Evolutionary conservation across 2,329 filamentous ascomycete species (phyloP).

Genomic region (Colletotrichum lentis): DNA sequence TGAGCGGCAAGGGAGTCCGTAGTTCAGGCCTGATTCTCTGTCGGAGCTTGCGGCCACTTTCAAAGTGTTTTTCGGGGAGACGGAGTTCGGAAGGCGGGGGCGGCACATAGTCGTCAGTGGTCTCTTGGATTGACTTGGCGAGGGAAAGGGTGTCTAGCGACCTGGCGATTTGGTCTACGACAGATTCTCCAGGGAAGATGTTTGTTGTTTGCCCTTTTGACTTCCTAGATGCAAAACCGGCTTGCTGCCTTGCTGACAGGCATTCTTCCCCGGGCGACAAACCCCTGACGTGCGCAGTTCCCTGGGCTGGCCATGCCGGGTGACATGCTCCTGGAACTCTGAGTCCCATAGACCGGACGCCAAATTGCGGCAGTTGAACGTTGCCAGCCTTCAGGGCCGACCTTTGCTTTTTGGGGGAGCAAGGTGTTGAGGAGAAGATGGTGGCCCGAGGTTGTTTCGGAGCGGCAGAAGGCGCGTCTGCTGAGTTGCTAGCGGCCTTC

Average conservation of each 20-base stretch:
- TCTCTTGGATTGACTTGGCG: conserved; percentile 46
- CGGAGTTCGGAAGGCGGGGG: conserved; percentile 58
- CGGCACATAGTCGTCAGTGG: conserved; percentile 53
- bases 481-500: conserved; percentile 40
- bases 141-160: conserved; percentile 53
- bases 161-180: conserved; percentile 49
- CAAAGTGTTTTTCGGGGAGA: conserved; percentile 64
- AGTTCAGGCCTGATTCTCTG: conserved; percentile 58
- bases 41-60: conserved; percentile 65
- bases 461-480: conserved; percentile 14
- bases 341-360: conserved; percentile 54
- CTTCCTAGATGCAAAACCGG: conserved; percentile 50
- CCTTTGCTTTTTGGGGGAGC: conserved; percentile 57
- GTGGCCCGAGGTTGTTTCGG: conserved; percentile 47
- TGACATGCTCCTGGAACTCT: conserved; percentile 73
- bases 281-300: conserved; percentile 70
- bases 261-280: conserved; percentile 14
- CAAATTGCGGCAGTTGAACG: conserved; percentile 54
- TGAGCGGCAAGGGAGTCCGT: conserved; percentile 42
- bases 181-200: conserved; percentile 53
- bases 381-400: conserved; percentile 45
- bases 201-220: conserved; percentile 59
- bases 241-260: background rate
- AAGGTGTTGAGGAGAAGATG: conserved; percentile 62
- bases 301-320: conserved; percentile 76